Base-by-base conservation (phyloP, 805 yeast species). In the Candida andamanensis region DNA sequence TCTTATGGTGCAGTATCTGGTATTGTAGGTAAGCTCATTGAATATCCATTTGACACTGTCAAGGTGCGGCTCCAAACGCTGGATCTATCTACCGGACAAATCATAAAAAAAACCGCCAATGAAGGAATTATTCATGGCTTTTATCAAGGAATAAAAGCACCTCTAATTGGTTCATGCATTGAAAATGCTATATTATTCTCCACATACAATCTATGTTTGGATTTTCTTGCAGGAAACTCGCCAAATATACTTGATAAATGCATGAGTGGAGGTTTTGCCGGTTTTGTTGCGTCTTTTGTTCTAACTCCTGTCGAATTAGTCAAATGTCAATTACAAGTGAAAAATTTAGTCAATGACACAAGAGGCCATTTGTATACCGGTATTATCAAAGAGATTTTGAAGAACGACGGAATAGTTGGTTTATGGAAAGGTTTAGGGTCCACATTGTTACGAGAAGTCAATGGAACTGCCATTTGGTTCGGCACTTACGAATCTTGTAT, bases 401-500 rank as follows among this genome's bases (percentile, higher is more conserved):
- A 45, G 12, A 56, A 63, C 3, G 64, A 69, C 11, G 96, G 97
- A 0, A 5, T 85, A 0, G 26, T 44, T 7, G 96, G 95, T 0
- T 66, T 89, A 39, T 89, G 95, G 95, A 74, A 74, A 41, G 97
- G 97, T 2, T 87, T 87, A 44, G 63, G 78, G 1, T 79, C 92
- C 14, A 89, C 97, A 0, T 58, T 85, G 29, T 41, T 84, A 2
- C 71, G 97, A 46, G 97, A 89, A 52, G 71, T 85, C 23, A 80
- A 87, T 17, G 97, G 97, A 6, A 84, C 95, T 2, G 85, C 95
- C 4, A 79, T 90, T 2, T 89, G 97, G 97, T 89, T 89, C 60
- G 90, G 95, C 0, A 75, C 92, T 12, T 87, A 87, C 54, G 95
- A 87, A 51, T 58, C 69, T 27, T 59, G 72, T 6, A 53, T 62